These are phyloP conservation scores for Panellus pusillus DNA, from an alignment of 768 basidiomycete species.

Conservation along the genomic window DNA sequence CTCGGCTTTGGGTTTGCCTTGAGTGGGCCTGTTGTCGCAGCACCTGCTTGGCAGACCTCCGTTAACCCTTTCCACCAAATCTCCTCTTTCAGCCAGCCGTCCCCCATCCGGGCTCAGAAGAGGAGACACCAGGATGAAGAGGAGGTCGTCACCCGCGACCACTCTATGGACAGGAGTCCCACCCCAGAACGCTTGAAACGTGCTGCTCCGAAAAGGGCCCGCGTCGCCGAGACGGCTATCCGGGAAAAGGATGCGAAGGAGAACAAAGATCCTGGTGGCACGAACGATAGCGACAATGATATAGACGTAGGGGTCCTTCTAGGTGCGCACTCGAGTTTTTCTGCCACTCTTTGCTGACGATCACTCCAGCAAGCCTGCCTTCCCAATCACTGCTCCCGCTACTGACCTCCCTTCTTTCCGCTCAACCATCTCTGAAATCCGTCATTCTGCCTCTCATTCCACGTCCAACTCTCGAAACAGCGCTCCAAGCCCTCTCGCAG, in stretches of 20 bases:
- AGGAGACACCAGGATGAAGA: constrained; percentile 77
- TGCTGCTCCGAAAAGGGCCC: constrained; percentile 65
- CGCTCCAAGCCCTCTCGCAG: constrained; percentile 63
- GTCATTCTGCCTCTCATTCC: constrained; percentile 77
- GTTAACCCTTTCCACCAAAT: constrained; percentile 54
- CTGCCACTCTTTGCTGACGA: constrained; percentile 10
- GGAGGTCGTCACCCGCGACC: constrained; percentile 46
- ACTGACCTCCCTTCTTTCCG: constrained; percentile 63
- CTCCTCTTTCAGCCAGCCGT: constrained; percentile 46
- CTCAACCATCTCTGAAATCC: constrained; percentile 71
- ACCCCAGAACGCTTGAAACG: constrained; percentile 79
- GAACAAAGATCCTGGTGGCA: constrained; percentile 38
- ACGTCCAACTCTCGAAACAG: constrained; percentile 78
- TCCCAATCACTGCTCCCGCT: constrained; percentile 75
- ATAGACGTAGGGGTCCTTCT: constrained; percentile 80
- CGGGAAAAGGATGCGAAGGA: constrained; percentile 49
- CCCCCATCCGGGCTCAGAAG: constrained; percentile 50
- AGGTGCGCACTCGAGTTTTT: constrained; percentile 46
- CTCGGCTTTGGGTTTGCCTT: constrained; percentile 78
- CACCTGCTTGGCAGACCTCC: constrained; percentile 47
- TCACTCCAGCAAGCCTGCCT: constrained; percentile 69
- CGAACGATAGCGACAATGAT: constrained; percentile 62
- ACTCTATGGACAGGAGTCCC: constrained; percentile 83
- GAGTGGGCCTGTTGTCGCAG: constrained; percentile 41
- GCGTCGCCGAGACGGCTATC: constrained; percentile 39